These are phyloP conservation scores for Cryptosporidium sp. DNA, from an alignment of 169 alveolate species.

Conservation along the genomic window DNA sequence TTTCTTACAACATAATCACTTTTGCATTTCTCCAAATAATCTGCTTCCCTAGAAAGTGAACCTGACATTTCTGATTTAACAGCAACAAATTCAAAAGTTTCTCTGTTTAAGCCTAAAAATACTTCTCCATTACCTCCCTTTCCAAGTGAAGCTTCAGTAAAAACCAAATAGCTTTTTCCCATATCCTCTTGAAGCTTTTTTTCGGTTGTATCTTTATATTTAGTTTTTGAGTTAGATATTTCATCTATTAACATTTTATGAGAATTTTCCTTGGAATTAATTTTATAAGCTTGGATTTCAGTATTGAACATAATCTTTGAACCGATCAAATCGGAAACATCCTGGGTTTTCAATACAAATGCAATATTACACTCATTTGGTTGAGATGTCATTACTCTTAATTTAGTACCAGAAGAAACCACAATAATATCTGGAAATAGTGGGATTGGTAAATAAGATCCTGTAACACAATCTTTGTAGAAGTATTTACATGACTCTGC, in stretches of 20 bases:
- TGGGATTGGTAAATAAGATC: slow-evolving; percentile 69
- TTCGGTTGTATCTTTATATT: neutral
- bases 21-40: slow-evolving; percentile 61
- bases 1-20: slow-evolving; percentile 62
- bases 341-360: slow-evolving; percentile 60
- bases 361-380: slow-evolving; percentile 75
- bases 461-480: slow-evolving; percentile 70
- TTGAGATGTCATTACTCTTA: slow-evolving; percentile 72
- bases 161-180: slow-evolving; percentile 45
- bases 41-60: slow-evolving; percentile 72
- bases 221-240: neutral
- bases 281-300: slow-evolving; percentile 33
- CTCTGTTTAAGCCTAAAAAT: slow-evolving; percentile 55
- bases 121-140: slow-evolving; percentile 76
- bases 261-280: slow-evolving; percentile 29
- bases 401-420: slow-evolving; percentile 66
- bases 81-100: slow-evolving; percentile 73
- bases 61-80: slow-evolving; percentile 72
- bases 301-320: slow-evolving; percentile 18
- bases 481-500: slow-evolving; percentile 56
- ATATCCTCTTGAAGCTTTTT: slow-evolving; percentile 8
- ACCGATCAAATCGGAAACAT: slow-evolving; percentile 54
- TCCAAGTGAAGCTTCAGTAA: slow-evolving; percentile 72
- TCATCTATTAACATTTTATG: slow-evolving; percentile 4
- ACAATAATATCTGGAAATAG: slow-evolving; percentile 67